These are phyloP conservation scores for Lepidopterella palustris DNA, from an alignment of 495 filamentous ascomycete species.

Conservation along the genomic window DNA sequence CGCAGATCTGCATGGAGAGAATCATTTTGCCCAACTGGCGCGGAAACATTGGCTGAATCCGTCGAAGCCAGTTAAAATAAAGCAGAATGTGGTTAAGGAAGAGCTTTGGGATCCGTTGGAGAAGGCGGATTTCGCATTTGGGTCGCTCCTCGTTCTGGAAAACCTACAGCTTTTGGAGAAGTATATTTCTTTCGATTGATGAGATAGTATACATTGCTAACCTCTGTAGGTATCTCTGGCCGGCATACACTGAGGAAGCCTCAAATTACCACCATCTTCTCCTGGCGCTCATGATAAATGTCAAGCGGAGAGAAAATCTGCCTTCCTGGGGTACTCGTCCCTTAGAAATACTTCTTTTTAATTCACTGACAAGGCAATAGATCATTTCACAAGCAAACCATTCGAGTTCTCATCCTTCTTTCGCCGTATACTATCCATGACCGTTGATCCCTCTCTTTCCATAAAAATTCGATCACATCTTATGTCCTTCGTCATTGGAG, in stretches of 20 bases:
- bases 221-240: constrained; percentile 75
- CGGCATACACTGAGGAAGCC: constrained; percentile 78
- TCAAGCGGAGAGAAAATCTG: constrained; percentile 80
- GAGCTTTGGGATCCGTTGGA: constrained; percentile 91
- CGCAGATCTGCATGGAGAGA: constrained; percentile 68
- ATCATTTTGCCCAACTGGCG: constrained; percentile 74
- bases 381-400: constrained; percentile 67
- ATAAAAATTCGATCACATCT: constrained; percentile 68
- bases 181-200: constrained; percentile 44
- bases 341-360: background rate
- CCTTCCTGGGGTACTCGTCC: constrained; percentile 65
- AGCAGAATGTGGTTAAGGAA: constrained; percentile 75
- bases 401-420: constrained; percentile 86
- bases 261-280: constrained; percentile 87
- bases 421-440: constrained; percentile 83
- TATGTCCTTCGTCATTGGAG: constrained; percentile 77
- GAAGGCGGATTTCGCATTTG: constrained; percentile 67
- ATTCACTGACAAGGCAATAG: constrained; percentile 36
- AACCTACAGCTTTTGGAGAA: constrained; percentile 86
- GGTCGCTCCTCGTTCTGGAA: constrained; percentile 75
- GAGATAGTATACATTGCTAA: constrained; percentile 20
- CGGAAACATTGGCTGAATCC: constrained; percentile 75
- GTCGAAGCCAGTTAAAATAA: constrained; percentile 63
- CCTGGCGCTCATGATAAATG: constrained; percentile 75
- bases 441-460: constrained; percentile 68